Conservation (phyloP, 441 rosid genomes). For the Metrosideros polymorpha region DNA sequence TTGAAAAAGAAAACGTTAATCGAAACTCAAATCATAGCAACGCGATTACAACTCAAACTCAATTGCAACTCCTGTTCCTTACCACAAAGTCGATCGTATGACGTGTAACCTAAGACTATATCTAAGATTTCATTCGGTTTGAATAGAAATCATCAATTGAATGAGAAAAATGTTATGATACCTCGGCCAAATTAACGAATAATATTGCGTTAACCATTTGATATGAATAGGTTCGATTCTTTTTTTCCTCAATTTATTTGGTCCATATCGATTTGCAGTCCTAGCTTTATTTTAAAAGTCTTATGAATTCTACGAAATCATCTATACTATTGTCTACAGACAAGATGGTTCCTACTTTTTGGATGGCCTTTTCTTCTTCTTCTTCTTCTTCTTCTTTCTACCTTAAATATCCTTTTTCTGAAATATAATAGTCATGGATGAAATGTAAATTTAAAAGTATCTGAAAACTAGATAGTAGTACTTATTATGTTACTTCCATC, state of each 20-base stretch:
- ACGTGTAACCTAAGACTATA: too few species aligned
- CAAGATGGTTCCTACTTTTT: too few species aligned
- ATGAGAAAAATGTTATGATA: not conserved
- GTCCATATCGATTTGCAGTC: too few species aligned
- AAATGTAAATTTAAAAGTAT: not conserved
- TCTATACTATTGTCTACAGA: too few species aligned
- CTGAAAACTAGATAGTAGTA: too few species aligned
- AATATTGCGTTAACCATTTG: not conserved
- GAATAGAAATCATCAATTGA: too few species aligned
- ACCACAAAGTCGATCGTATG: not conserved
- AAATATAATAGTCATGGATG: not conserved
- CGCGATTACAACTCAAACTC: not conserved
- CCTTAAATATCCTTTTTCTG: too few species aligned
- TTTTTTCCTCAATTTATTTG: not conserved
- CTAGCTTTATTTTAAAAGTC: too few species aligned
- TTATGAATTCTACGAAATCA: too few species aligned
- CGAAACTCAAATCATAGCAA: not conserved
- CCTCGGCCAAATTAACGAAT: not conserved
- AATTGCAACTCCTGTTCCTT: not conserved
- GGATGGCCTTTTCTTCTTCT: too few species aligned
- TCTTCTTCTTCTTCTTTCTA: too few species aligned
- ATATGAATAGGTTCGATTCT: not conserved
- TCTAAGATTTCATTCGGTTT: too few species aligned
- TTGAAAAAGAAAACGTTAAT: not conserved
- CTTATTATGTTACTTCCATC: not conserved